Conservation (phyloP, 257 asterid species). For the Solanum pennellii region DNA sequence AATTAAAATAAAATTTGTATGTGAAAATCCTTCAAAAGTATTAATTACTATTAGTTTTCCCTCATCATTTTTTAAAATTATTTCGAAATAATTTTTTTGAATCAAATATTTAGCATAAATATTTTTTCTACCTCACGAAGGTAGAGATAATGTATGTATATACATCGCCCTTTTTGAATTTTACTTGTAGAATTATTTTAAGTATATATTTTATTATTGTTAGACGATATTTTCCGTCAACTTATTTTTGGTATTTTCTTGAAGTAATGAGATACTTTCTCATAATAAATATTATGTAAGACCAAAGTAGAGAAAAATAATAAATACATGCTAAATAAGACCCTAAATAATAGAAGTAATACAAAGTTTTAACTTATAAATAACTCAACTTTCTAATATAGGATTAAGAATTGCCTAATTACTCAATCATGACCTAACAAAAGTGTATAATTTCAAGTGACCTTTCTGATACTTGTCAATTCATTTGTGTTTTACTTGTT, state of each 20-base stretch:
- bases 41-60: not conserved
- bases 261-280: not conserved
- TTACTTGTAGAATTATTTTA: not conserved
- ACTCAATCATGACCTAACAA: not conserved
- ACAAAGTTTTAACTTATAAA: not conserved
- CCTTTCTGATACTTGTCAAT: not conserved
- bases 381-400: not conserved
- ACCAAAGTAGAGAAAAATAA: not conserved
- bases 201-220: not conserved
- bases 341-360: not conserved
- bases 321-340: not conserved
- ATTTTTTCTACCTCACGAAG: not conserved
- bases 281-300: not conserved
- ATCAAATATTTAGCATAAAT: not conserved
- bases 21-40: not conserved
- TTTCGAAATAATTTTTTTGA: not conserved
- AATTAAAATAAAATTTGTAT: not conserved
- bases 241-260: not conserved
- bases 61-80: not conserved
- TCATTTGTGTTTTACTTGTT: not conserved
- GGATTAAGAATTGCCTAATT: not conserved
- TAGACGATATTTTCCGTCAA: not conserved
- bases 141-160: not conserved
- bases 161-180: not conserved
- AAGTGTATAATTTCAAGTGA: not conserved